Percentiles rank a stretch among this genome's conserved stretches.
Evolutionary conservation across 2,329 filamentous ascomycete species (phyloP).

Genomic region (Fusarium graminum): DNA sequence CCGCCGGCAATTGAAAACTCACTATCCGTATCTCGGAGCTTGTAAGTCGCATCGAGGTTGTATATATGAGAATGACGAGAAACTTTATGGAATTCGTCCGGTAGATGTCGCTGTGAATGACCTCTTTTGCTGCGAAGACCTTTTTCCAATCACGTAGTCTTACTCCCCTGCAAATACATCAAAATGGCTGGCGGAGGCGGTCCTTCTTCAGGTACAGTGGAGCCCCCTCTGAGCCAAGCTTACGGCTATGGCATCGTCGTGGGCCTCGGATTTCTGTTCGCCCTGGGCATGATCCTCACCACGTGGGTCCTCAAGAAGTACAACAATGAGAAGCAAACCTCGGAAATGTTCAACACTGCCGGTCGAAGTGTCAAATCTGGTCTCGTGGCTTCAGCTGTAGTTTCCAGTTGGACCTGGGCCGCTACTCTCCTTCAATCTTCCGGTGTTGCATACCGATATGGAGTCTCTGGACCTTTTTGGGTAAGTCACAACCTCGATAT

Average conservation of each 20-base stretch:
- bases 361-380: slow-evolving; percentile 91
- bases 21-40: slow-evolving; percentile 11
- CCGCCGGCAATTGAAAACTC: slow-evolving; percentile 18
- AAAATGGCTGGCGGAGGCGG: slow-evolving; percentile 40
- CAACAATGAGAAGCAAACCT: slow-evolving; percentile 81
- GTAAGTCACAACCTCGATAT: not conserved
- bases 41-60: not conserved
- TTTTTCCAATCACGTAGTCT: not conserved
- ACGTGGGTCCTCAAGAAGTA: slow-evolving; percentile 51
- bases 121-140: too few relatives aligned
- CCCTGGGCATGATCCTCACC: slow-evolving; percentile 71
- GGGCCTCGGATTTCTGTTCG: slow-evolving; percentile 79
- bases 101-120: slow-evolving; percentile 6
- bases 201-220: slow-evolving; percentile 35
- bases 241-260: slow-evolving; percentile 84
- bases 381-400: slow-evolving; percentile 88
- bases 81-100: rapidly evolving
- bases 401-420: slow-evolving; percentile 94
- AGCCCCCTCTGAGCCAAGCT: slow-evolving; percentile 64
- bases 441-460: slow-evolving; percentile 85
- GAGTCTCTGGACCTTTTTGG: slow-evolving; percentile 71
- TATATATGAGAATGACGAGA: slow-evolving; percentile 10
- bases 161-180: slow-evolving; percentile 7
- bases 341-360: slow-evolving; percentile 92
- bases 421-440: slow-evolving; percentile 84